phyloP scores from a whole-genome alignment of 352 stramenopile genomes.

The Globisporangium apiculatum region DNA sequence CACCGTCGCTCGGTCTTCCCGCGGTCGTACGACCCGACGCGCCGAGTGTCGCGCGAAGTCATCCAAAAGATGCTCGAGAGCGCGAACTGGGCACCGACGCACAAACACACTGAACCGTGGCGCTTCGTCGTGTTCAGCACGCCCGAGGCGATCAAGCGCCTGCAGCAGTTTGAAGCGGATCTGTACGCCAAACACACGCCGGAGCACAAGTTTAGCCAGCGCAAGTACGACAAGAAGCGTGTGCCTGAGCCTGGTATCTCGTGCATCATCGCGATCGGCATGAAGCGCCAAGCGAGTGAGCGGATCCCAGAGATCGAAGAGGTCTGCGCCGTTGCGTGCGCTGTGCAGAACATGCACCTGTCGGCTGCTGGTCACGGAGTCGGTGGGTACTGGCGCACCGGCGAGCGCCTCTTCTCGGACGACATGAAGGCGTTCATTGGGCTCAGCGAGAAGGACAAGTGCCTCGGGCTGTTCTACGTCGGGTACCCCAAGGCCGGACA shows the following conservation, averaged over 20 bases:
- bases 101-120: slow-evolving; percentile 78
- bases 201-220: slow-evolving; percentile 61
- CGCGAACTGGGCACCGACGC: slow-evolving; percentile 81
- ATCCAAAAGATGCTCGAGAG: slow-evolving; percentile 71
- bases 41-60: slow-evolving; percentile 43
- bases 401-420: slow-evolving; percentile 42
- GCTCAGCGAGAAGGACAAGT: slow-evolving; percentile 65
- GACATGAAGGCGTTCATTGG: slow-evolving; percentile 80
- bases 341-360: slow-evolving; percentile 84
- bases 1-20: slow-evolving; percentile 73
- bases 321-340: slow-evolving; percentile 63
- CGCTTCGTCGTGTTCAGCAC: slow-evolving; percentile 74
- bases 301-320: slow-evolving; percentile 79
- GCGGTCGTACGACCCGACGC: slow-evolving; percentile 50
- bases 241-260: slow-evolving; percentile 54
- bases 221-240: slow-evolving; percentile 77
- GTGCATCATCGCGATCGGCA: slow-evolving; percentile 79
- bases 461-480: slow-evolving; percentile 78
- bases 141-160: slow-evolving; percentile 36
- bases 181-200: slow-evolving; percentile 66
- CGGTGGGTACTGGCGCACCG: slow-evolving; percentile 80
- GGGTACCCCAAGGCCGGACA: slow-evolving; percentile 46
- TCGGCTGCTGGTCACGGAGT: slow-evolving; percentile 52
- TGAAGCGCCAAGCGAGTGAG: slow-evolving; percentile 82
- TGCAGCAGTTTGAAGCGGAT: slow-evolving; percentile 58